Conservation (phyloP, 75 land plant genomes). For the Sequoiadendron giganteum region DNA sequence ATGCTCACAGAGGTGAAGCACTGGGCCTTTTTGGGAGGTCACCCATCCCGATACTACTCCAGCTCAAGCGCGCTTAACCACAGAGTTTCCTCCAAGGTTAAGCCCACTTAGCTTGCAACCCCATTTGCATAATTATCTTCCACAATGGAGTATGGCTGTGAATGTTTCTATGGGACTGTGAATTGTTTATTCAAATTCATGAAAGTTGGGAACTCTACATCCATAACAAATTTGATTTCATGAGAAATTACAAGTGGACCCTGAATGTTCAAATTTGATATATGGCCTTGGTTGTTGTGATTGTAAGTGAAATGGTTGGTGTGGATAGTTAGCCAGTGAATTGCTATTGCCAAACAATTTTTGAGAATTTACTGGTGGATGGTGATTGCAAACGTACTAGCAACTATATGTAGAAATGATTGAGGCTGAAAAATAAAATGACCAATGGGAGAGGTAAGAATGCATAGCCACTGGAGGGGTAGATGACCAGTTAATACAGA, state of each 20-base stretch:
- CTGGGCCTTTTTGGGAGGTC: no score
- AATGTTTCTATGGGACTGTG: not conserved
- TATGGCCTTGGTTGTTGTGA: not conserved
- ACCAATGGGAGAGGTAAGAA: no score
- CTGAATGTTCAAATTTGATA: not conserved
- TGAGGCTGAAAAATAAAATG: no score
- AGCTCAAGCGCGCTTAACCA: no score
- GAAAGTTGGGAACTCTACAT: not conserved
- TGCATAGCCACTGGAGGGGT: no score
- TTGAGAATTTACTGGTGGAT: not conserved
- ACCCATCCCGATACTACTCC: no score
- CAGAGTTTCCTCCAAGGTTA: no score
- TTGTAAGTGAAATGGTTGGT: not conserved
- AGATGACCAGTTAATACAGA: no score
- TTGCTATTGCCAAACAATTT: not conserved
- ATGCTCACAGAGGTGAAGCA: no score
- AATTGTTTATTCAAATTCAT: not conserved
- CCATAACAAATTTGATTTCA: not conserved
- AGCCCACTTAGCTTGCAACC: no score
- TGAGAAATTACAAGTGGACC: not conserved
- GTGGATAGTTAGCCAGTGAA: no score
- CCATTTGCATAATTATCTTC: not conserved
- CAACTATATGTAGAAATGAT: no score
- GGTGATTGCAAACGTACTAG: not conserved
- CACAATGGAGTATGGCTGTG: not conserved